Evolutionary conservation across 805 yeast genomes (phyloP), one percentile per base, ranked within the genome.

Genomic region (Danielia oregonensis): DNA sequence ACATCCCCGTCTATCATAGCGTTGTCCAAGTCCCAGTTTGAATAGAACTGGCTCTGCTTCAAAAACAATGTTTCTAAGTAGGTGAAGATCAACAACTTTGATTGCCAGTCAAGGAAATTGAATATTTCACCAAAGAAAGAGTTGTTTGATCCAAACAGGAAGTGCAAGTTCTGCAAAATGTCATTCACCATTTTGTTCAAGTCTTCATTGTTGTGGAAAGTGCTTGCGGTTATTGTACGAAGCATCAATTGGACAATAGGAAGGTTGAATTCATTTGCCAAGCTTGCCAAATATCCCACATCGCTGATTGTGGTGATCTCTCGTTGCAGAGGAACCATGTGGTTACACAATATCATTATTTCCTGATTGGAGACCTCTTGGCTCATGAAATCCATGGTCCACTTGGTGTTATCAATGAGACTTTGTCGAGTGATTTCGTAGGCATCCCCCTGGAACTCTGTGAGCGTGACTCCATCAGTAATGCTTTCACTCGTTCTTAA

Each of bases 101-200:
- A 45, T 4, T 57, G 54, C 59, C 64, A 54, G 1, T 52, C 48
- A 26, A 67, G 41, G 27, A 43, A 54, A 32, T 51, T 57, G 40
- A 65, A 67, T 15, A 65, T 37, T 32, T 67, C 73, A 1, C 73
- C 71, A 39, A 64, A 63, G 34, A 47, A 65, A 1, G 70, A 61
- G 40, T 63, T 63, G 15, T 38, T 34, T 0, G 42, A 27, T 1
- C 55, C 51, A 33, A 64, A 63, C 21, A 56, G 45, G 34, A 62
- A 57, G 28, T 44, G 46, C 6, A 61, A 33, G 17, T 26, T 39
- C 8, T 43, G 39, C 15, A 61, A 32, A 4, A 59, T 36, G 2
- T 29, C 13, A 14, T 34, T 30, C 2, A 54, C 37, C 27, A 55
- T 32, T 8, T 15, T 16, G 15, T 35, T 35, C 42, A 55, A 30